Base-by-base conservation (phyloP, 345 rosid species). In the Luvunga scandens region DNA sequence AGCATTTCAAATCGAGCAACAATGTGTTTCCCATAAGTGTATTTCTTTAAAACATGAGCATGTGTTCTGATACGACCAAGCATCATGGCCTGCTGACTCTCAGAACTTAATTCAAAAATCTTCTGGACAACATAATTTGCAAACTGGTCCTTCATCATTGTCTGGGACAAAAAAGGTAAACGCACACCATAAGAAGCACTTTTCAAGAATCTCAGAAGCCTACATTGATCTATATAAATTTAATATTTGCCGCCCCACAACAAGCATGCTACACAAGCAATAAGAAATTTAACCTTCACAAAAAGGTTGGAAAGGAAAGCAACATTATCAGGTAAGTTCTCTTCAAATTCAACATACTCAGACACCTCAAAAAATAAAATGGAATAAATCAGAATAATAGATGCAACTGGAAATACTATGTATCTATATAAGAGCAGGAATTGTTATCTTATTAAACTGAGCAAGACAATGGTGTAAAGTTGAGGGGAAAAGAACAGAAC, bases 71-170 rank as follows among this genome's bases (percentile, higher is more conserved):
- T 87, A 24, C 87, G 86, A 70, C 68, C 66, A 33, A 83, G 86
- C 76, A 91, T 73, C 66, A 84, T 56, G 60, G 76, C 83, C 73
- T 86, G 84, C 77, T 91, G 95, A 22, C 74, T 81, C 31, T 78
- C 93, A 6, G 85, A 86, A 80, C 90, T 82, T 19, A 79, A 83
- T 75, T 90, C 92, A 34, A 89, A 86, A 79, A 90, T 86, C 87
- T 91, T 91, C 75, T 90, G 93, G 73, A 91, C 88, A 65, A 91
- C 95, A 83, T 91, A 89, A 80, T 91, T 91, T 48, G 91, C 93
- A 73, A 82, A 91, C 80, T 91, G 95, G 71, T 91, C 95, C 80
- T 91, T 91, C 93, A 91, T 90, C 93, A 88, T 84, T 74, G 73
- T 77, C 95, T 90, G 84, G 75, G 25, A 74, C 28, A 39, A n/a